Evolutionary conservation across 306 rosid species (phyloP), one percentile per base, ranked within the genome.

Genomic region (Vachellia collinsii): DNA sequence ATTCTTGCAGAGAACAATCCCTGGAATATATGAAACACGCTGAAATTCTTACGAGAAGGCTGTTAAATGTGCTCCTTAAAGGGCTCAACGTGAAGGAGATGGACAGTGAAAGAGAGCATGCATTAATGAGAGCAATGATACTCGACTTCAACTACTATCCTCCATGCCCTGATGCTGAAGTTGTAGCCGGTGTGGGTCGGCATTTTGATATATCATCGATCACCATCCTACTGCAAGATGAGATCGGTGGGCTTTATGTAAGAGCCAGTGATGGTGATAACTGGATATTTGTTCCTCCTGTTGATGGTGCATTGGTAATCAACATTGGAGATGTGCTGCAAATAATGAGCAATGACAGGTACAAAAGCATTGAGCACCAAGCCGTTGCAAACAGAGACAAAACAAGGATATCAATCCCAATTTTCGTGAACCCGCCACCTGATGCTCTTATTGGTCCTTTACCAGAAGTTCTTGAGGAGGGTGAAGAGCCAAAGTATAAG

Each of bases 161-260:
- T 2, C 38, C 76, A 0, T 88, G 91, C 56, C 88, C 87, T 61
- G 85, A 67, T 20, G 85, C 87, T 1, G 87, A 83, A 71, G 63
- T 64, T 23, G 80, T 76, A 4, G 75, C 82, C 0, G 91, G 83
- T 3, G 81, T 88, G n/a, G 76, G 80, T 58, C 76, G 78, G 54
- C 91, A 85, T 81, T 85, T 87, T 0, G 87, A 85, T 19, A 11
- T 75, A 63, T 85, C 91, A 56, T 48, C 87, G 13, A 80, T 80
- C 42, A 85, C 91, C 5, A 68, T 88, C 61, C 85, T 88, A 46
- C 82, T 80, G 25, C 88, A 85, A 11, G 87, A 85, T 46, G 87
- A 85, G 23, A 78, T 77, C 17, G 82, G 87, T 0, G 87, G 88
- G 23, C 82, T 82, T 39, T 85, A 82, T n/a, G 88, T 82, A 64